These are phyloP conservation scores for Penicillium paxilli DNA, from an alignment of 495 filamentous ascomycete species.

Conservation along the genomic window DNA sequence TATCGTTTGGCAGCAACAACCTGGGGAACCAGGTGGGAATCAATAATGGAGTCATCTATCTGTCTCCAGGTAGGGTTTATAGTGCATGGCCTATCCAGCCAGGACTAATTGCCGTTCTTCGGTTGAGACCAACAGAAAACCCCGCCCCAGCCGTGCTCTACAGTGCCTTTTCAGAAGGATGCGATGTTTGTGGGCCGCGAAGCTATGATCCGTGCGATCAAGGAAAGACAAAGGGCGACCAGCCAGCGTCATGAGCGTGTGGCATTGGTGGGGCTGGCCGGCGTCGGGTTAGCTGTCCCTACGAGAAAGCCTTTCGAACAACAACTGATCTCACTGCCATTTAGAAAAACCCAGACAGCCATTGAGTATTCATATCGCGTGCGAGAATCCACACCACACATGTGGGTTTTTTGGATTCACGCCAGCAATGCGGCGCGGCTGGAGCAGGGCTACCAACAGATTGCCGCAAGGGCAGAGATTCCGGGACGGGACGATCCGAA, in stretches of 20 bases:
- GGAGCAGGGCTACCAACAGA: slow-evolving; percentile 43
- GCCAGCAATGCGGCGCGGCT: slow-evolving; percentile 34
- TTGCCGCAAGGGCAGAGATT: slow-evolving; percentile 34
- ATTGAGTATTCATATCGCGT: slow-evolving; percentile 48
- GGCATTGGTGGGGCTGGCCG: neutral
- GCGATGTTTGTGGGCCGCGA: neutral
- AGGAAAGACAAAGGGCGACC: too few species aligned
- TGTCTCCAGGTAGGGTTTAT: slow-evolving; percentile 6
- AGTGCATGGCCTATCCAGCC: neutral
- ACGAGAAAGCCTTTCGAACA: too few species aligned
- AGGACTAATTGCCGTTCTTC: too few species aligned
- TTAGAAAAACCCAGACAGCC: slow-evolving; percentile 52
- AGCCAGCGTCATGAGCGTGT: too few species aligned
- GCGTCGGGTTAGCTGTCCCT: neutral
- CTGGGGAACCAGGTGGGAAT: slow-evolving; percentile 2
- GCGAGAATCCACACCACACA: slow-evolving; percentile 25
- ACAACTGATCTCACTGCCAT: neutral
- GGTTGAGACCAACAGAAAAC: too few species aligned
- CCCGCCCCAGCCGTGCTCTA: too few species aligned
- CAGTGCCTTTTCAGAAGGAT: neutral
- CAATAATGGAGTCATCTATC: slow-evolving; percentile 10
- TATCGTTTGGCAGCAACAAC: slow-evolving; percentile 6
- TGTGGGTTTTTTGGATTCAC: slow-evolving; percentile 45
- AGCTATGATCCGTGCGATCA: too few species aligned
- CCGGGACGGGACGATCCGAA: slow-evolving; percentile 18